phyloP scores from a whole-genome alignment of 768 basidiomycete species.

The Boletus sensibilis region DNA sequence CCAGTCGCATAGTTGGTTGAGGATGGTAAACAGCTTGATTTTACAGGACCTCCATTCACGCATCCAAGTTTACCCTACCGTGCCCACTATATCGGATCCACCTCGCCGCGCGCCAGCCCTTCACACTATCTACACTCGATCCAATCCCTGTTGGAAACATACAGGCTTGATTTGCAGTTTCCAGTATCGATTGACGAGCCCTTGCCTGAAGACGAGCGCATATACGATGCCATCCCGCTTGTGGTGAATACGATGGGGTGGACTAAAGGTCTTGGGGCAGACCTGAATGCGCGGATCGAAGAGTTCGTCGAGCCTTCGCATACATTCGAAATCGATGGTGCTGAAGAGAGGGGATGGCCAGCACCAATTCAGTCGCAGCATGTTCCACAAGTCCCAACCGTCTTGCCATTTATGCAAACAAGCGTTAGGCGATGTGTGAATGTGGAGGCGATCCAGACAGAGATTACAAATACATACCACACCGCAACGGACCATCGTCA shows the following conservation, averaged over 20 bases:
- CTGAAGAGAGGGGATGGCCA: conserved; percentile 26
- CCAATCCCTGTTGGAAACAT: conserved; percentile 61
- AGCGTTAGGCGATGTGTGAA: background rate
- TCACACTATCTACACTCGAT: conserved; percentile 72
- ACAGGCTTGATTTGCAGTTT: conserved; percentile 66
- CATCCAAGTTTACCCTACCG: conserved; percentile 69
- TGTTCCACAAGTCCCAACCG: background rate
- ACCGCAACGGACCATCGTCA: conserved; percentile 63
- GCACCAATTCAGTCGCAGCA: conserved; percentile 3
- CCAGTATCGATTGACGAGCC: conserved; percentile 34
- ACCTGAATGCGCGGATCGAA: conserved; percentile 71
- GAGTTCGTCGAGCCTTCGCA: conserved; percentile 54
- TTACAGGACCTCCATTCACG: conserved; percentile 80
- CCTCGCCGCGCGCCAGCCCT: conserved; percentile 76
- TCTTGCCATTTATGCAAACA: background rate
- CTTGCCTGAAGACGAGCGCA: conserved; percentile 35
- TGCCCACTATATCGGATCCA: conserved; percentile 81
- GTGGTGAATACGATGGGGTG: conserved; percentile 97
- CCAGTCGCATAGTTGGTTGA: background rate
- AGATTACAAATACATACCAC: conserved; percentile 29
- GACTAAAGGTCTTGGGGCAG: conserved; percentile 89
- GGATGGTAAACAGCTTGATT: background rate
- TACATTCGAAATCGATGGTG: conserved; percentile 22
- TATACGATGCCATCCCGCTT: conserved; percentile 67
- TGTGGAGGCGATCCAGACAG: conserved; percentile 48